Percentiles rank a stretch among this genome's conserved stretches.
Evolutionary conservation across 305 asterid species (phyloP).

Genomic region (Fraxinus dipetala): DNA sequence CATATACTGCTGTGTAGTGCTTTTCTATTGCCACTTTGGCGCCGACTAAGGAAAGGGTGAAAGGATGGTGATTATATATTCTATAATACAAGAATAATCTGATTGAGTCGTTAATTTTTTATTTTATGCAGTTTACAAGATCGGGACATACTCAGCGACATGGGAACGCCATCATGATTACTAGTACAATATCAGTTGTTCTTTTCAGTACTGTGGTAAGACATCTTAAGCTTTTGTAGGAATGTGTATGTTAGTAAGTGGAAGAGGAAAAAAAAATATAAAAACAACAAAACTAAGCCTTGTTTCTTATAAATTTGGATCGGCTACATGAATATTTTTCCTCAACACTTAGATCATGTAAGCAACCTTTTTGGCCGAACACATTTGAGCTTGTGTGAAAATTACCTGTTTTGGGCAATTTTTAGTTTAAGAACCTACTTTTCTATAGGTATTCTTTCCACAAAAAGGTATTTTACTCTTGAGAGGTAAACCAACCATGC

Average conservation of each 20-base stretch:
- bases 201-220: constrained; percentile 71
- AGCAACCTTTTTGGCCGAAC: background rate
- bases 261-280: background rate
- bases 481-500: background rate
- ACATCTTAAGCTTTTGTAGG: constrained; percentile 16
- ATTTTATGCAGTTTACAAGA: constrained; percentile 47
- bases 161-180: constrained; percentile 58
- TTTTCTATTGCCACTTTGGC: background rate
- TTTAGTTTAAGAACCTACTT: background rate
- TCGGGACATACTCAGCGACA: constrained; percentile 55
- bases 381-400: background rate
- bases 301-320: background rate
- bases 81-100: background rate
- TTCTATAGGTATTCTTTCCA: background rate
- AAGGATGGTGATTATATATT: background rate
- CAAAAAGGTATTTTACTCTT: background rate
- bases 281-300: background rate
- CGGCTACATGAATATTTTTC: background rate
- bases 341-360: background rate
- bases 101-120: background rate
- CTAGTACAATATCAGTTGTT: constrained; percentile 63
- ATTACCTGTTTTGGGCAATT: background rate
- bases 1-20: background rate
- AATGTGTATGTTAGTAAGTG: background rate
- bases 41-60: background rate